A percentile compares a stretch with the other conserved stretches of the same genome.
Evolutionary conservation across 768 basidiomycete genomes (phyloP).

Genomic region (Clitopilus hobsonii): DNA sequence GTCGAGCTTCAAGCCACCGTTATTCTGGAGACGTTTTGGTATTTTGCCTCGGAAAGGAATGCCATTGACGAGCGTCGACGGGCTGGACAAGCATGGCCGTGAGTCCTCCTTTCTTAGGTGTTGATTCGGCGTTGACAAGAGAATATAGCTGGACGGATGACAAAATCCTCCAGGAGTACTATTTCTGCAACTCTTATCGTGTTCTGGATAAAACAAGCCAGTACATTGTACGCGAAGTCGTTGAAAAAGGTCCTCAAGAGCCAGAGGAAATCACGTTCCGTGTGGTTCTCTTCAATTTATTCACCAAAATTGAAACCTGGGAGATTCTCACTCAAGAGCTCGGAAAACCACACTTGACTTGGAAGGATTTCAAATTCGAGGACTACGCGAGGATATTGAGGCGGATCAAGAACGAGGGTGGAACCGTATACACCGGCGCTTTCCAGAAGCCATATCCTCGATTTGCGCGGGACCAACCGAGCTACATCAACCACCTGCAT

Average conservation of each 20-base stretch:
- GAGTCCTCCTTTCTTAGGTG: constrained; percentile 13
- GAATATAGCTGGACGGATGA: constrained; percentile 66
- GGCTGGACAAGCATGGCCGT: constrained; percentile 47
- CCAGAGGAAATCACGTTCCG: constrained; percentile 67
- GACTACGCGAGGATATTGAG: constrained; percentile 52
- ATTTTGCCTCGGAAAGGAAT: constrained; percentile 53
- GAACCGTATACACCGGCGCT: constrained; percentile 60
- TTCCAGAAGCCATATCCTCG: constrained; percentile 70
- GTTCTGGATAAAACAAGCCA: constrained; percentile 69
- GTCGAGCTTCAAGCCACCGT: constrained; percentile 38
- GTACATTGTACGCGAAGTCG: constrained; percentile 63
- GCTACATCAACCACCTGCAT: constrained; percentile 59
- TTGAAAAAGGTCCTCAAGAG: constrained; percentile 60
- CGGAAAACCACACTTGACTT: constrained; percentile 48
- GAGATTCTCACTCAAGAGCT: constrained; percentile 48
- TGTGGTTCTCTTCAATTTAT: constrained; percentile 64
- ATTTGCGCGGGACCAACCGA: constrained; percentile 34
- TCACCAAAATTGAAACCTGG: constrained; percentile 72
- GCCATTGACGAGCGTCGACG: constrained; percentile 52
- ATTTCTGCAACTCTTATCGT: constrained; percentile 74
- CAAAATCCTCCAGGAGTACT: constrained; percentile 44
- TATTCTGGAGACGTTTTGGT: constrained; percentile 60
- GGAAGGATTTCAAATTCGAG: constrained; percentile 49
- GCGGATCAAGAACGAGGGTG: constrained; percentile 28
- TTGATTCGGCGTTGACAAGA: constrained; percentile 5